phyloP scores from a whole-genome alignment of 2,329 filamentous ascomycete genomes.

The Alternaria sp. region DNA sequence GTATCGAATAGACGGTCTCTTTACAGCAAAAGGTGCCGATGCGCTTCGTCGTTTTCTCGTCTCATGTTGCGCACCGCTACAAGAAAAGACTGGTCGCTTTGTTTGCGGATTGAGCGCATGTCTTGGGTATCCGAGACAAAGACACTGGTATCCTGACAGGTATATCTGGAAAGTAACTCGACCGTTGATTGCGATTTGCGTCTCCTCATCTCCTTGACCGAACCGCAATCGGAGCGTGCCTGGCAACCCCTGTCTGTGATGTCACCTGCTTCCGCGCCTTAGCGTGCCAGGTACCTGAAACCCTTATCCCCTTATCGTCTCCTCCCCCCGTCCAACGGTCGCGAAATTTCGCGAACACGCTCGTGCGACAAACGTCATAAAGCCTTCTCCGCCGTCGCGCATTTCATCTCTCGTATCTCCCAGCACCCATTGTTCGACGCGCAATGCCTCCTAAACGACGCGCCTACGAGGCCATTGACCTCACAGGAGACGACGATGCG shows the following conservation, averaged over 20 bases:
- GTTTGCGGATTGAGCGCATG: not conserved
- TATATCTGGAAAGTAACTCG: not conserved
- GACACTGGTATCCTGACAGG: not conserved
- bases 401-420: not conserved
- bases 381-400: not conserved
- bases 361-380: not conserved
- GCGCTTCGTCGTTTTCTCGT: not conserved
- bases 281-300: constrained; percentile 10
- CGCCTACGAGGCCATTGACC: constrained; percentile 11
- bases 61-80: not conserved
- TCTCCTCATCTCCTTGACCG: not conserved
- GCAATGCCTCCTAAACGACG: constrained; percentile 16
- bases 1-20: not conserved
- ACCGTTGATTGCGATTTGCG: not conserved
- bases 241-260: constrained; percentile 4
- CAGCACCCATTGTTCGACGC: not conserved
- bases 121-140: not conserved
- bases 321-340: not conserved
- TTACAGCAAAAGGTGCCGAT: not conserved
- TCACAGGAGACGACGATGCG: constrained; percentile 7
- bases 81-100: not conserved
- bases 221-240: not conserved
- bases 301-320: constrained; percentile 1
- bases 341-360: not conserved
- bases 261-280: constrained; percentile 27